Evolutionary conservation across 31 red algal genomes (phyloP).

Genomic region (Asparagopsis taxiformis): DNA sequence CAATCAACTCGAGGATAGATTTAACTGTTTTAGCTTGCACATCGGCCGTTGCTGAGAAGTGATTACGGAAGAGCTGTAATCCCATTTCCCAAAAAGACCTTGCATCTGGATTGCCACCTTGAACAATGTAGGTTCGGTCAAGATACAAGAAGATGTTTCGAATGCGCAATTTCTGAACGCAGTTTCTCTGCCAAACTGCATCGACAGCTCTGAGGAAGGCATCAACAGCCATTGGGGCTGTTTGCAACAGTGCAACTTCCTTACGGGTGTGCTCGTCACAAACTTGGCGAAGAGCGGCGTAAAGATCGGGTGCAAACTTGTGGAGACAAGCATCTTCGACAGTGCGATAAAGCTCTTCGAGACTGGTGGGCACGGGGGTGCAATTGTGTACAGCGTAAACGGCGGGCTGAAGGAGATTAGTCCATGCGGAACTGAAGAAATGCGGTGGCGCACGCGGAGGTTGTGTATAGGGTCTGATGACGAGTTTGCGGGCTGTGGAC

Average conservation of each 20-base stretch:
- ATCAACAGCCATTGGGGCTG: constrained; percentile 11
- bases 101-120: constrained; percentile 52
- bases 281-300: constrained; percentile 31
- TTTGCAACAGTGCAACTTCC: constrained; percentile 23
- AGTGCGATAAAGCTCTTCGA: constrained; percentile 84
- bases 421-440: constrained; percentile 73
- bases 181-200: constrained; percentile 81
- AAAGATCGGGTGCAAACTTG: constrained; percentile 66
- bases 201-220: constrained; percentile 70
- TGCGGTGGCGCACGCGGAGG: constrained; percentile 64
- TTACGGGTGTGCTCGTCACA: constrained; percentile 45
- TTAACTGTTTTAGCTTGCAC: constrained; percentile 60
- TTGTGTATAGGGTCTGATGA: constrained; percentile 72
- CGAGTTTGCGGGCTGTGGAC: constrained; percentile 48
- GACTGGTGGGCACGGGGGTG: constrained; percentile 31
- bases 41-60: constrained; percentile 50
- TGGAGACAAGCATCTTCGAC: constrained; percentile 94
- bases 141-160: constrained; percentile 90
- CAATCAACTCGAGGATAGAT: constrained; percentile 59
- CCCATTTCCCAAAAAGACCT: constrained; percentile 93
- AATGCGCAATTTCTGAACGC: constrained; percentile 75
- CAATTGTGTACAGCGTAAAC: constrained; percentile 67
- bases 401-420: constrained; percentile 36
- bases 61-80: constrained; percentile 62
- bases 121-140: constrained; percentile 92